phyloP scores from a whole-genome alignment of 2,329 filamentous ascomycete species.

The Neonectria faginata region DNA sequence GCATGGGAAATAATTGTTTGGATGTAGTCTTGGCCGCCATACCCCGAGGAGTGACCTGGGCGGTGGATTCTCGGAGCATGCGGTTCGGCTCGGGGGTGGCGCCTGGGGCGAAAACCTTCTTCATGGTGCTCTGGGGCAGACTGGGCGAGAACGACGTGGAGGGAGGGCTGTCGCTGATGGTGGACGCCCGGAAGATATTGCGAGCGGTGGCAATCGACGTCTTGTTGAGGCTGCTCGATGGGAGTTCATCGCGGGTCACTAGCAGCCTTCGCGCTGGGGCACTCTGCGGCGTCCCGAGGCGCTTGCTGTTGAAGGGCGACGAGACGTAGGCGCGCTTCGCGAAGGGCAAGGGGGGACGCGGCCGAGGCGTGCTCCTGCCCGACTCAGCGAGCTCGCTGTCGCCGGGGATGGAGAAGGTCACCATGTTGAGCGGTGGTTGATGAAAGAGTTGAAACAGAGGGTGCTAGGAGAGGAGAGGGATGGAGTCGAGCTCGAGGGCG shows the following conservation, averaged over 20 bases:
- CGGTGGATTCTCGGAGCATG: slow-evolving; percentile 58
- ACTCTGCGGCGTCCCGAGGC: slow-evolving; percentile 54
- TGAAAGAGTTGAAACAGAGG: slow-evolving; percentile 16
- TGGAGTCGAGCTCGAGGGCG: slow-evolving; percentile 31
- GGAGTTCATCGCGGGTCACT: slow-evolving; percentile 50
- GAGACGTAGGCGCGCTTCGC: slow-evolving; percentile 57
- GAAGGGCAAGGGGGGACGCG: slow-evolving; percentile 57
- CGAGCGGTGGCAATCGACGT: slow-evolving; percentile 52
- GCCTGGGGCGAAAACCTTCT: slow-evolving; percentile 60
- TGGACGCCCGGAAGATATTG: slow-evolving; percentile 58
- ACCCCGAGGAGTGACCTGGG: slow-evolving; percentile 61
- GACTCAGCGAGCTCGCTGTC: slow-evolving; percentile 49
- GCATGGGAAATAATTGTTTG: slow-evolving; percentile 68
- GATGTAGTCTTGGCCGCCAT: slow-evolving; percentile 62
- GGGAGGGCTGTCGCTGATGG: slow-evolving; percentile 50
- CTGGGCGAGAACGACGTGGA: slow-evolving; percentile 58
- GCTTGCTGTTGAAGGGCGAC: slow-evolving; percentile 53
- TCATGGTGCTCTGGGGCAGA: slow-evolving; percentile 58
- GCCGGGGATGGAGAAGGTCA: slow-evolving; percentile 54
- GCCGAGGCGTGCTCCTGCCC: slow-evolving; percentile 52
- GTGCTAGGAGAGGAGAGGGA: slow-evolving; percentile 27
- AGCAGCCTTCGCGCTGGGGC: slow-evolving; percentile 53
- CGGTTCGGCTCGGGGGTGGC: slow-evolving; percentile 58
- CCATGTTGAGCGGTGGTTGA: slow-evolving; percentile 45
- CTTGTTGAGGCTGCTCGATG: slow-evolving; percentile 52